A percentile compares a stretch with the other conserved stretches of the same genome.
Evolutionary conservation across 495 filamentous ascomycete genomes (phyloP).

Genomic region (Podospora pseudocomata): DNA sequence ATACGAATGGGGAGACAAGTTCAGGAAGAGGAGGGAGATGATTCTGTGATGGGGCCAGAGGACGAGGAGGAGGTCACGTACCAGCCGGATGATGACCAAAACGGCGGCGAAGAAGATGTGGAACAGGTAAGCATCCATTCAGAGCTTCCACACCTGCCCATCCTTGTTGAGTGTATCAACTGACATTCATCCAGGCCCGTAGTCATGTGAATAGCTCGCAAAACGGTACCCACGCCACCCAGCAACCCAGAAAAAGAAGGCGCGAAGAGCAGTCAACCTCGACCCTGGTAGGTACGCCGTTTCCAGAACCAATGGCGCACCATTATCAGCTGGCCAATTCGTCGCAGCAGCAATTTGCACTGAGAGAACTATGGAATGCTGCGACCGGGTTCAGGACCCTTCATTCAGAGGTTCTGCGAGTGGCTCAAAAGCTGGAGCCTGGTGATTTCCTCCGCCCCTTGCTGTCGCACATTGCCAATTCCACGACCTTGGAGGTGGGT

Average conservation of each 20-base stretch:
- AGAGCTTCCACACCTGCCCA: not conserved
- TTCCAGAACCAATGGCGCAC: not conserved
- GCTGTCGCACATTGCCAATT: not conserved
- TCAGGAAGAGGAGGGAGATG: not conserved
- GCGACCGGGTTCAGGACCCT: not conserved
- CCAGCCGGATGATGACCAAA: not conserved
- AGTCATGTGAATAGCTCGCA: not conserved
- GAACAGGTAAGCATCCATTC: not conserved
- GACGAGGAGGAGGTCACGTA: not conserved
- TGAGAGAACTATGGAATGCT: not conserved
- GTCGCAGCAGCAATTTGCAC: not conserved
- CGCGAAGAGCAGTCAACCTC: not conserved
- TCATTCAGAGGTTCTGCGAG: not conserved
- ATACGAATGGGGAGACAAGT: not conserved
- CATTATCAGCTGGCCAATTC: not conserved
- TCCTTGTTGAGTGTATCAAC: not conserved
- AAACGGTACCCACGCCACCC: not conserved
- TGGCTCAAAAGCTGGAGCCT: not conserved
- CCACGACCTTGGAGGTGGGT: not conserved
- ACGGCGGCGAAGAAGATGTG: not conserved
- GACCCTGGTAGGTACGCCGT: not conserved
- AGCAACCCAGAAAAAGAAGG: not conserved
- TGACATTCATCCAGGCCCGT: not conserved
- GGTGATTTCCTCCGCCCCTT: not conserved
- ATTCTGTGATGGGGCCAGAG: not conserved